These are phyloP conservation scores for Dictyophora rubrovolvata DNA, from an alignment of 768 basidiomycete species.

Conservation along the genomic window DNA sequence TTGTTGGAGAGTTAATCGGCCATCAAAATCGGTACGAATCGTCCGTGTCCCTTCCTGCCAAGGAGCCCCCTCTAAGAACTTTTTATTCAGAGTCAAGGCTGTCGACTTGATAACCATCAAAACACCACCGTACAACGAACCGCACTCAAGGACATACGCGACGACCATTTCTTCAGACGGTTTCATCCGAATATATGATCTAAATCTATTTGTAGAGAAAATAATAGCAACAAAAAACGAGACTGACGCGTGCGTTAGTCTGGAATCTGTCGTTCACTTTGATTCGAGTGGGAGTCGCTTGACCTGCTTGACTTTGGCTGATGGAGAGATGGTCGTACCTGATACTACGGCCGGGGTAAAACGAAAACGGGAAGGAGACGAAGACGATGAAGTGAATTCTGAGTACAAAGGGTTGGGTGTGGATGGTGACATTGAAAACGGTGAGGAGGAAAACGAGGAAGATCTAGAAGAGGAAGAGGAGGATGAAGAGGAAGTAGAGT, in stretches of 20 bases:
- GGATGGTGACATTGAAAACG: constrained; percentile 5
- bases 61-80: not conserved
- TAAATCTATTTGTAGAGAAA: constrained; percentile 37
- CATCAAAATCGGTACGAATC: constrained; percentile 72
- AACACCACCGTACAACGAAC: constrained; percentile 29
- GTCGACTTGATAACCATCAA: constrained; percentile 57
- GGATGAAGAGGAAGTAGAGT: constrained; percentile 14
- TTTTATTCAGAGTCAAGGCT: constrained; percentile 59
- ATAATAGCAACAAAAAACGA: constrained; percentile 5
- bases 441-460: constrained; percentile 1
- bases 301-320: constrained; percentile 60
- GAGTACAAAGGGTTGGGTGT: constrained; percentile 25
- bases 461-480: constrained; percentile 6
- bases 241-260: constrained; percentile 19
- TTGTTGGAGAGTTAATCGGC: constrained; percentile 68
- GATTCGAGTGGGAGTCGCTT: constrained; percentile 81
- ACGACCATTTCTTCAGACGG: constrained; percentile 89
- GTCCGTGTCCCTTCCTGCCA: not conserved
- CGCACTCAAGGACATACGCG: constrained; percentile 47
- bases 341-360: constrained; percentile 16
- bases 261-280: constrained; percentile 55
- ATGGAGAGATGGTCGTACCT: constrained; percentile 27
- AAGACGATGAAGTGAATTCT: constrained; percentile 21
- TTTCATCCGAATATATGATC: constrained; percentile 65
- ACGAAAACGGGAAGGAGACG: constrained; percentile 25